Percentiles rank a stretch among this genome's conserved stretches.
These are phyloP conservation scores for Panicum miliaceum DNA, from an alignment of 176 grass and related monocot species.

Conservation along the genomic window DNA sequence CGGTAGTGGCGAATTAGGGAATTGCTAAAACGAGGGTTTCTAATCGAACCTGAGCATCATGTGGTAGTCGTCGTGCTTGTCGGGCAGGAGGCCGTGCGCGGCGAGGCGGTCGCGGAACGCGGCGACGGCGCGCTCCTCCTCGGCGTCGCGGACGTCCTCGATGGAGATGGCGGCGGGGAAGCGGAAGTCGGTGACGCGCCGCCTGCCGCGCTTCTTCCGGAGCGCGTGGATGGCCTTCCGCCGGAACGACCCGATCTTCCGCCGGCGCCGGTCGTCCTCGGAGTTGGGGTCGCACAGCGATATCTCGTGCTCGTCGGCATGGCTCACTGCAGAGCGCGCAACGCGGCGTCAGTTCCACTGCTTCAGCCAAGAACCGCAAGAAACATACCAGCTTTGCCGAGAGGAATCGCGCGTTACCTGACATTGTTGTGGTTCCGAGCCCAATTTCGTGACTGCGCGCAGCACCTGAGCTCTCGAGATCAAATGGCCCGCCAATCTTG, in stretches of 20 bases:
- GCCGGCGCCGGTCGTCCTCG: constrained; percentile 78
- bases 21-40: neutral
- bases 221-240: constrained; percentile 83
- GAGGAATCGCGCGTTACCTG: constrained; percentile 25
- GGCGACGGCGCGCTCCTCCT: constrained; percentile 89
- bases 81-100: constrained; percentile 68
- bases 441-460: neutral
- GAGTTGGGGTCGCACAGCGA: constrained; percentile 65
- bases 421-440: constrained; percentile 20
- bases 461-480: neutral
- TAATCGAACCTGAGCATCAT: constrained; percentile 73
- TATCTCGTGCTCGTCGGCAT: constrained; percentile 64
- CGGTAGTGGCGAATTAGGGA: neutral
- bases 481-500: neutral
- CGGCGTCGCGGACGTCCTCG: constrained; percentile 92
- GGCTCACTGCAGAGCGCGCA: constrained; percentile 55
- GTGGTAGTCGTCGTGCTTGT: constrained; percentile 94
- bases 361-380: neutral
- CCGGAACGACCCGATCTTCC: constrained; percentile 75
- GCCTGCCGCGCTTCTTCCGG: constrained; percentile 73
- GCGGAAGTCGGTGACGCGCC: constrained; percentile 65
- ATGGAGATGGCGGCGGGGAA: constrained; percentile 85
- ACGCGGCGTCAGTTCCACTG: neutral
- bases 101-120: constrained; percentile 82
- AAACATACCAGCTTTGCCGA: neutral